A percentile compares a stretch with the other conserved stretches of the same genome.
Evolutionary conservation across 768 basidiomycete species (phyloP).

Genomic region (Rhodotorula kratochvilovae): DNA sequence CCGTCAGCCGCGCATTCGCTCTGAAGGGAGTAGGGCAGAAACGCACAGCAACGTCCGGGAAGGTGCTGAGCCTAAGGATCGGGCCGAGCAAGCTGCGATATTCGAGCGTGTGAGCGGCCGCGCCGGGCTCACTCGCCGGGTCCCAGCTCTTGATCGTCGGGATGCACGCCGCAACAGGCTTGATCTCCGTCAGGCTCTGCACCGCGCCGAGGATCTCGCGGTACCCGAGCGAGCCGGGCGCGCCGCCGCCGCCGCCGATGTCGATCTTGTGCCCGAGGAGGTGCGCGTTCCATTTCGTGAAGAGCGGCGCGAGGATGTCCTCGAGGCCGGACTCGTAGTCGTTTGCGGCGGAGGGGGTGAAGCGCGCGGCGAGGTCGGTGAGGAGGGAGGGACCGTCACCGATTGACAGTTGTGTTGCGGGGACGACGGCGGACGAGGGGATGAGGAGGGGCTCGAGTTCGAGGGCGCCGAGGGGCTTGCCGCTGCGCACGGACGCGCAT

Average conservation of each 20-base stretch:
- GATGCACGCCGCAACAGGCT: constrained; percentile 70
- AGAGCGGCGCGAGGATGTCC: constrained; percentile 69
- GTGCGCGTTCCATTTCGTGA: constrained; percentile 48
- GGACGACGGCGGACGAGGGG: constrained; percentile 55
- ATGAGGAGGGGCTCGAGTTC: constrained; percentile 82
- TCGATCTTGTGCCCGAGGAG: constrained; percentile 46
- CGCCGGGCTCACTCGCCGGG: constrained; percentile 7
- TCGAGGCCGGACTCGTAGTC: constrained; percentile 70
- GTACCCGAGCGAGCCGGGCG: constrained; percentile 56
- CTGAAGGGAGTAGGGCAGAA: neutral
- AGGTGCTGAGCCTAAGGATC: constrained; percentile 74
- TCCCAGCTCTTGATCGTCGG: constrained; percentile 29
- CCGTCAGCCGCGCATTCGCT: constrained; percentile 14
- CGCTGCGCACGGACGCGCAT: constrained; percentile 62
- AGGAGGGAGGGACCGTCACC: constrained; percentile 74
- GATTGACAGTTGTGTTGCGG: constrained; percentile 57
- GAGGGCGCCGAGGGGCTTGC: constrained; percentile 66
- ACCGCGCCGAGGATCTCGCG: constrained; percentile 76
- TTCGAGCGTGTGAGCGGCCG: constrained; percentile 49
- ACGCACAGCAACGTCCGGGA: constrained; percentile 73
- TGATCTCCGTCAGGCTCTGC: constrained; percentile 72
- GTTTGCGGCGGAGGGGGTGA: constrained; percentile 47
- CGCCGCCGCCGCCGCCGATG: constrained; percentile 33
- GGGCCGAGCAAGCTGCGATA: constrained; percentile 64
- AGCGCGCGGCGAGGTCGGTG: constrained; percentile 73